A percentile compares a stretch with the other conserved stretches of the same genome.
phyloP scores from a whole-genome alignment of 345 rosid genomes.

The Zanthoxylum bungeanum region DNA sequence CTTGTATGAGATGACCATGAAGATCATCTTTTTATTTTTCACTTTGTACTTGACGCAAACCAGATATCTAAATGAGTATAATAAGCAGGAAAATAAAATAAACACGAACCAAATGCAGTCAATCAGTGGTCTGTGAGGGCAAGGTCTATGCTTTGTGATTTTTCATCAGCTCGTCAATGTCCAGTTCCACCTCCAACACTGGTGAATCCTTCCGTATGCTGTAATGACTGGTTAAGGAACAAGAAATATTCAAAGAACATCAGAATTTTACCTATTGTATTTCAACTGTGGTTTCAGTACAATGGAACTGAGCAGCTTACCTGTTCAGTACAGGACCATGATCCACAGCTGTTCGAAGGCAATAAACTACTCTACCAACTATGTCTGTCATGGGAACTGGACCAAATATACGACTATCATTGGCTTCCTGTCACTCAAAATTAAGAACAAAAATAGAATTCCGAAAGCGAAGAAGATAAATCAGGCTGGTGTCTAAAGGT shows the following conservation, averaged over 20 bases:
- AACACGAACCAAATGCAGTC: conserved; percentile 21
- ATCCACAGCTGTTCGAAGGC: conserved; percentile 78
- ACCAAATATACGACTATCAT: conserved; percentile 87
- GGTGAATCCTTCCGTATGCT: conserved; percentile 69
- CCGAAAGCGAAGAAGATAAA: background rate
- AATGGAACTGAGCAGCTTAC: conserved; percentile 28
- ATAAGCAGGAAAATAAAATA: background rate
- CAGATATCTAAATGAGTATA: background rate
- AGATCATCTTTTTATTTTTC: conserved; percentile 6
- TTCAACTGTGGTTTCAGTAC: background rate
- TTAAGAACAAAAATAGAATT: background rate
- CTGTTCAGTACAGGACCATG: conserved; percentile 95
- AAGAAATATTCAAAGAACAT: background rate
- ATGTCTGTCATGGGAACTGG: conserved; percentile 72
- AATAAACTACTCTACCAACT: conserved; percentile 84
- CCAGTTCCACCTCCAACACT: conserved; percentile 81
- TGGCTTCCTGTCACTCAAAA: conserved; percentile 62
- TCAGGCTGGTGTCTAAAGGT: too few relatives aligned
- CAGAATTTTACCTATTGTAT: conserved; percentile 2
- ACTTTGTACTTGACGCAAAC: conserved; percentile 7
- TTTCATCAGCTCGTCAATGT: conserved; percentile 84
- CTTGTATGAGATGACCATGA: conserved; percentile 3
- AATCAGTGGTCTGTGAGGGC: background rate
- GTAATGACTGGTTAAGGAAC: conserved; percentile 40
- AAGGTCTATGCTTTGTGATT: conserved; percentile 59